Evolutionary conservation across 1,284 basidiomycete species (phyloP), one percentile per base, ranked within the genome.

Genomic region (Porodaedalea pini): DNA sequence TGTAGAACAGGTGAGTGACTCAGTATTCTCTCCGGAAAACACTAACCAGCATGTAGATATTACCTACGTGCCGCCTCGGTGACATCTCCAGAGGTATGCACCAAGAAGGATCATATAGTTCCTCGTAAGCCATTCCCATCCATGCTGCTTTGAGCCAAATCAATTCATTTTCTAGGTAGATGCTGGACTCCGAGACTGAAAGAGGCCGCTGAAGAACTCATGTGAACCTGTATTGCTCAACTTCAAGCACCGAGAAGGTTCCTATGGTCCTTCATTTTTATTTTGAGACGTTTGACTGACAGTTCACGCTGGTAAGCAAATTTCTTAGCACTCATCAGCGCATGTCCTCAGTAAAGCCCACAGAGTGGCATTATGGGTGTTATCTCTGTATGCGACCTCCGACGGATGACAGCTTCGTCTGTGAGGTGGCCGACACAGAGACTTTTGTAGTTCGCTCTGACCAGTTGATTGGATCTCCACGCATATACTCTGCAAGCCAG

Each of bases 241-340:
- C 74, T 99, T 99, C 68, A 94, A 98, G 53, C 85, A 95, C 63
- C 88, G 91, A 7, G 94, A 98, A 80, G 96, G 94, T 83, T 66
- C 63, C 63, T 31, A 34, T 41, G 41, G 8, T n/a, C 17, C 54
- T 13, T 45, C 40, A 45, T 41, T 19, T 15, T 23, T 15, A 8
- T 4, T n/a, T 10, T n/a, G 7, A 11, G 29, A 11, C 10, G 8
- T n/a, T 15, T n/a, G 29, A 64, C 15, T 61, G 15, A 51, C 29
- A 50, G 11, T 58, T 39, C n/a, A 36, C 21, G 15, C 23, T 49
- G 89, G 93, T 56, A 93, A 96, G 71, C 88, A 88, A 66, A 97
- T 99, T 32, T 99, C 99, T 78, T 99, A 97, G 97, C 97, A 99
- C 71, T 98, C 96, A 23, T 98, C 95, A 10, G 97, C 97, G 0